A percentile compares a stretch with the other conserved stretches of the same genome.
Conservation (phyloP, 176 grass and related monocot genomes). For the Juncus effusus region DNA sequence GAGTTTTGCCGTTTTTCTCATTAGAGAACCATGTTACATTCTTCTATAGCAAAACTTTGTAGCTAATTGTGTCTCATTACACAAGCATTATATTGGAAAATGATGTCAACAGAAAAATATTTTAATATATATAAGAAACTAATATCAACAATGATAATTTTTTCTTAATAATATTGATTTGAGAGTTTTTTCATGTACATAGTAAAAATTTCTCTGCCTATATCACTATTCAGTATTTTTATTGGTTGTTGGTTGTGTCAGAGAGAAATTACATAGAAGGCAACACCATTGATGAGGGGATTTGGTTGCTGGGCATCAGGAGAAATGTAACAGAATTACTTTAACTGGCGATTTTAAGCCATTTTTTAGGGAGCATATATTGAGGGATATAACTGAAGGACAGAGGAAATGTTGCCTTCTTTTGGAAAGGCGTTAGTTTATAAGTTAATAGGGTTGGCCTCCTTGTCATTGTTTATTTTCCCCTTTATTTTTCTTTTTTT, state of each 20-base stretch:
- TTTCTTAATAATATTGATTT: no score
- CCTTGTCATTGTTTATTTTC: no score
- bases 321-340: constrained; percentile 4
- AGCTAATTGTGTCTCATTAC: neutral
- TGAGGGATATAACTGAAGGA: neutral
- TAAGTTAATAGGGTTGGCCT: no score
- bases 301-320: constrained; percentile 26
- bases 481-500: no score
- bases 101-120: no score
- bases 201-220: no score
- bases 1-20: neutral
- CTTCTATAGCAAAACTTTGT: neutral
- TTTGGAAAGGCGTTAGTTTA: neutral
- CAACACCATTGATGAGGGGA: constrained; percentile 4
- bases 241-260: constrained; percentile 9
- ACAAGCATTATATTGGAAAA: neutral
- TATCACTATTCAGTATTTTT: neutral
- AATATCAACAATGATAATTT: no score
- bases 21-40: neutral
- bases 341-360: neutral
- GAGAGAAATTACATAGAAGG: neutral
- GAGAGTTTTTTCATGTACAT: no score
- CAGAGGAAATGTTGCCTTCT: neutral
- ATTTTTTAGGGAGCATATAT: constrained; percentile 22
- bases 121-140: no score